These are phyloP conservation scores for Gnetum montanum DNA, from an alignment of 75 land plant genomes.

Conservation along the genomic window DNA sequence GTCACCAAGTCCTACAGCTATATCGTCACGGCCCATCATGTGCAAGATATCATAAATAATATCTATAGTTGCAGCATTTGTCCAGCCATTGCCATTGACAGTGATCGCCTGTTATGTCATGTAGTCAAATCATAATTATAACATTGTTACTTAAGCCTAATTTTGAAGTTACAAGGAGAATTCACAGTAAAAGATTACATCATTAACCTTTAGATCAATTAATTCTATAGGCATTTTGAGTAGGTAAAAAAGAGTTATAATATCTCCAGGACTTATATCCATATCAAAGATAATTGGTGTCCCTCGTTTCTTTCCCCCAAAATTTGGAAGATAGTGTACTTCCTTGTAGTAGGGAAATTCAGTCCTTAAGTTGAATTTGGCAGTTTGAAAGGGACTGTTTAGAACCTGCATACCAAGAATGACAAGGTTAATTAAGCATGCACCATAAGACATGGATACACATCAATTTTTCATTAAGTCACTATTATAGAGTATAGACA, in stretches of 20 bases:
- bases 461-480: too few species aligned
- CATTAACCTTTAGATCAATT: conserved; percentile 61
- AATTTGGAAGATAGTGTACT: conserved; percentile 41
- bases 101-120: conserved; percentile 43
- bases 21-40: conserved; percentile 94
- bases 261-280: conserved; percentile 92
- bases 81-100: conserved; percentile 71
- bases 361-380: conserved; percentile 52
- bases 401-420: conserved; percentile 60
- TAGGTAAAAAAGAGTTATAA: conserved; percentile 67
- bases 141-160: neutral
- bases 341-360: conserved; percentile 58
- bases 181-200: neutral
- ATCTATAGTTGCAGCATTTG: conserved; percentile 83
- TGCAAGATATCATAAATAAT: conserved; percentile 70
- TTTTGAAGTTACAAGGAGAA: neutral
- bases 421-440: too few species aligned
- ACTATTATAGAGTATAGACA: too few species aligned
- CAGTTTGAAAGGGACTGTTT: conserved; percentile 41
- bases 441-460: too few species aligned
- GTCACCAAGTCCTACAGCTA: conserved; percentile 73
- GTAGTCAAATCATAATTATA: neutral
- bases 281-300: conserved; percentile 69
- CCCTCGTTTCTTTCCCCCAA: conserved; percentile 19
- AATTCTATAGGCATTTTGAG: conserved; percentile 60